Evolutionary conservation across 805 yeast genomes (phyloP).

Genomic region (Ogataea naganishii): DNA sequence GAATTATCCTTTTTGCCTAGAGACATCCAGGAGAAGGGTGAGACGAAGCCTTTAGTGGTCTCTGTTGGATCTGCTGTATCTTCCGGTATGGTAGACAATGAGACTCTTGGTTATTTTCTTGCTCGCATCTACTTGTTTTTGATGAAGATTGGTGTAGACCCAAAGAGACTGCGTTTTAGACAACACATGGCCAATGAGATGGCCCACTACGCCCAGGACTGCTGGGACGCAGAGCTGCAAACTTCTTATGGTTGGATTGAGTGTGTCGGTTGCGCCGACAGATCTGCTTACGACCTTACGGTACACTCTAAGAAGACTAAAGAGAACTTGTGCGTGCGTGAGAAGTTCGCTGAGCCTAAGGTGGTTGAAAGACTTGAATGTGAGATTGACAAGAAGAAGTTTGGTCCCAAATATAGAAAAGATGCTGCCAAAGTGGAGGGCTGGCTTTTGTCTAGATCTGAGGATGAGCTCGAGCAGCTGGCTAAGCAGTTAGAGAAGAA

Average conservation of each 20-base stretch:
- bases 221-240: slow-evolving; percentile 98
- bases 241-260: slow-evolving; percentile 99
- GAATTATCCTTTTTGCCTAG: slow-evolving; percentile 76
- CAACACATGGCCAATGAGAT: slow-evolving; percentile 98
- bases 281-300: slow-evolving; percentile 94
- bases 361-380: slow-evolving; percentile 78
- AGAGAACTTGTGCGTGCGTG: slow-evolving; percentile 91
- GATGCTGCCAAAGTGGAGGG: slow-evolving; percentile 90
- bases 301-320: slow-evolving; percentile 94
- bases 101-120: slow-evolving; percentile 93
- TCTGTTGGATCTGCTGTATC: slow-evolving; percentile 88
- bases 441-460: slow-evolving; percentile 67
- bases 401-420: slow-evolving; percentile 96
- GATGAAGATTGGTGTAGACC: slow-evolving; percentile 83
- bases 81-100: slow-evolving; percentile 85
- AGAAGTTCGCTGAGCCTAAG: slow-evolving; percentile 76
- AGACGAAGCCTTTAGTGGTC: slow-evolving; percentile 52
- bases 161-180: slow-evolving; percentile 81
- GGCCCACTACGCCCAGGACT: slow-evolving; percentile 99
- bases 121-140: slow-evolving; percentile 88
- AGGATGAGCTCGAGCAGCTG: slow-evolving; percentile 75
- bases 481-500: slow-evolving; percentile 55
- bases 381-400: slow-evolving; percentile 86
- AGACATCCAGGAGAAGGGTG: slow-evolving; percentile 81
- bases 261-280: slow-evolving; percentile 99